Evolutionary conservation across 1,139 yeast genomes (phyloP).

Genomic region (Saccharomyces hybrid): DNA sequence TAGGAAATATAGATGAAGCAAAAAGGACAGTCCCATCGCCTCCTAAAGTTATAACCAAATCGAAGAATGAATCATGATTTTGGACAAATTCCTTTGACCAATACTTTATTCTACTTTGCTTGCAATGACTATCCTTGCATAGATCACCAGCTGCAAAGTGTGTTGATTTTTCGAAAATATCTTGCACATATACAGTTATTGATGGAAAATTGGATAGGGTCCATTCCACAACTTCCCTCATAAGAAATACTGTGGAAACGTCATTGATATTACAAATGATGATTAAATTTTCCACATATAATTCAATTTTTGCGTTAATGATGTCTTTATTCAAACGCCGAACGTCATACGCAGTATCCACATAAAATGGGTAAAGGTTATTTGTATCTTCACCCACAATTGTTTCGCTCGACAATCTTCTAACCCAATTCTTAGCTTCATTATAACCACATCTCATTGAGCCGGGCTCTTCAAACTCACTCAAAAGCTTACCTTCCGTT

Average conservation of each 20-base stretch:
- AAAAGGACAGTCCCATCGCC: conserved; percentile 88
- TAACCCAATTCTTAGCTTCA: conserved; percentile 16
- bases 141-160: conserved; percentile 49
- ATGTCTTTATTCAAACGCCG: conserved; percentile 69
- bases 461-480: conserved; percentile 3
- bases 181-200: conserved; percentile 65
- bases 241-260: conserved; percentile 61
- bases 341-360: conserved; percentile 83
- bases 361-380: conserved; percentile 62
- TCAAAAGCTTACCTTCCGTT: not conserved
- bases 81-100: conserved; percentile 60
- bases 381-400: conserved; percentile 13
- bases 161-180: conserved; percentile 49
- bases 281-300: conserved; percentile 63
- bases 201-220: conserved; percentile 43
- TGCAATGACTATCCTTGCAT: conserved; percentile 24
- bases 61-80: conserved; percentile 49
- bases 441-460: conserved; percentile 4
- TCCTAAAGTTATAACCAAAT: conserved; percentile 74
- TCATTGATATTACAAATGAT: conserved; percentile 86
- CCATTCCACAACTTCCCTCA: conserved; percentile 78
- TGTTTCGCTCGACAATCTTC: conserved; percentile 17
- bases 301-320: conserved; percentile 63
- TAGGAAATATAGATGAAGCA: conserved; percentile 70
- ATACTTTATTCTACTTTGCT: conserved; percentile 41